A percentile compares a stretch with the other conserved stretches of the same genome.
phyloP scores from a whole-genome alignment of 306 rosid species.

The Cucurbita ficifolia region DNA sequence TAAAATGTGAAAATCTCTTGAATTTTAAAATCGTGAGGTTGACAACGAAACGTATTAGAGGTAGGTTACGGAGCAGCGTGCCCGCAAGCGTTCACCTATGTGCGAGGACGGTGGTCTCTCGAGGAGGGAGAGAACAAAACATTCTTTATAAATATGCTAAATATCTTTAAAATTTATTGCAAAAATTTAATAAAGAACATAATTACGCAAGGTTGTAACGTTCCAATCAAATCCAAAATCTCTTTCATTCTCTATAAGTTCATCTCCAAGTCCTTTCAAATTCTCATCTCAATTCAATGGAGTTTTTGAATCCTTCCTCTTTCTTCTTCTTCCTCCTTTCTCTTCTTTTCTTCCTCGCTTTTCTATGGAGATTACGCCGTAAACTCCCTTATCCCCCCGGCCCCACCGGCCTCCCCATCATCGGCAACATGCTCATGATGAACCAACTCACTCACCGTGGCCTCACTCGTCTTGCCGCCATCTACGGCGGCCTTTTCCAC shows the following conservation, averaged over 20 bases:
- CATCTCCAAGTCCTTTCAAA: no score
- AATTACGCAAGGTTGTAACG: neutral
- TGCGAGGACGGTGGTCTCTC: no score
- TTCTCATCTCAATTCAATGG: neutral
- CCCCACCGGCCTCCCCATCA: constrained; percentile 32
- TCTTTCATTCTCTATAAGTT: neutral
- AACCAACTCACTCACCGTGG: constrained; percentile 32
- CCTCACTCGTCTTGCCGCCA: constrained; percentile 9
- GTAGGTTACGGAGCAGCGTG: no score
- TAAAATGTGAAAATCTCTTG: no score
- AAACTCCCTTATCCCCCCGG: constrained; percentile 42
- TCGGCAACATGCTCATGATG: constrained; percentile 39
- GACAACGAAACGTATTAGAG: no score
- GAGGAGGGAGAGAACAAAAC: no score
- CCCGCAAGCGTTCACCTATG: no score
- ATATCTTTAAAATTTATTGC: no score
- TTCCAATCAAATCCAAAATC: neutral
- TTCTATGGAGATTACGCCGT: neutral
- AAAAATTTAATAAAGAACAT: neutral
- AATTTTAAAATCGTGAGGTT: no score
- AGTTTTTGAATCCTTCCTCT: neutral
- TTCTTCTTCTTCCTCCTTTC: neutral
- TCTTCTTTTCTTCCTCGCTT: neutral
- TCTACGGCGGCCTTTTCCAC: constrained; percentile 25
- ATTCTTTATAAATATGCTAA: no score